Evolutionary conservation across 768 basidiomycete species (phyloP), one percentile per base, ranked within the genome.

Genomic region (Auriscalpium orientale): DNA sequence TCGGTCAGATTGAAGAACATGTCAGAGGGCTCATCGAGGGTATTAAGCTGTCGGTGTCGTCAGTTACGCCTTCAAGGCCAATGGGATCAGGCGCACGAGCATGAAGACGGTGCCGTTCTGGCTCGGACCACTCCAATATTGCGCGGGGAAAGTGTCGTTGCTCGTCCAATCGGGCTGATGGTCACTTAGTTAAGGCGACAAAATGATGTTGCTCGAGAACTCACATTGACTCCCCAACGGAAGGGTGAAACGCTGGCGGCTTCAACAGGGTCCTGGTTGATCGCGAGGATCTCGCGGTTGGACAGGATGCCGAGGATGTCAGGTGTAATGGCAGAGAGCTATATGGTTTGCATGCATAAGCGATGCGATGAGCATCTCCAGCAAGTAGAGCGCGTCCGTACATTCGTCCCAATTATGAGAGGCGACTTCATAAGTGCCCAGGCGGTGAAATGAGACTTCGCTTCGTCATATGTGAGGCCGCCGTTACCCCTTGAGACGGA

Each of bases 371-470:
- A 0, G 37, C 16, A 28, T 8, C 12, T 36, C 8, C 37, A 8
- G 18, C 4, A 5, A 12, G 7, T 36, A 15, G 22, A 28, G 10
- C 8, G 6, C 35, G 57, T 38, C 65, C 78, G 13, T 56, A 83
- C 81, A 51, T 81, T 70, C 6, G 84, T 81, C 52, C 84, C 79
- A 55, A 86, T 80, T 51, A 86, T 70, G 13, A 87, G 74, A 2
- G 85, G 85, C 0, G 81, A 82, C 64, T 85, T 87, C 79, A 85
- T 78, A 34, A 87, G 67, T 37, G 83, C 83, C 85, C 85, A 87
- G 0, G 81, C 83, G 0, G 84, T 86, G 65, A 86, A 87, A 64
- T 87, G 85, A 3, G 83, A 75, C 66, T 86, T 86, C 22, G 77
- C 68, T 68, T 87, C 85, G 13, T 87, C 83, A 62, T 74, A 77